These are phyloP conservation scores for Moricandia arvensis DNA, from an alignment of 345 rosid genomes.

Conservation along the genomic window DNA sequence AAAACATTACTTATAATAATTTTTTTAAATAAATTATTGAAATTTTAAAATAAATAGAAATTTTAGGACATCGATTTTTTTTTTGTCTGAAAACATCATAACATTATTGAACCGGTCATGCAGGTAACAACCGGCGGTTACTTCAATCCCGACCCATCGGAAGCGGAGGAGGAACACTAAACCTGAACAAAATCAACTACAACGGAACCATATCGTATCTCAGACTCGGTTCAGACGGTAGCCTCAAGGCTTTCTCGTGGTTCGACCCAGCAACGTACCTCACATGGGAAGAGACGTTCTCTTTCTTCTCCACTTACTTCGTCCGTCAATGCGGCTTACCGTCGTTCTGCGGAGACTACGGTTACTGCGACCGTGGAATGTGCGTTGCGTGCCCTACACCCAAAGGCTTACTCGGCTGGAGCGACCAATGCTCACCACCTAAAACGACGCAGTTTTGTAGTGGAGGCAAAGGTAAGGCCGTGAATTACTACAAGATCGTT, in stretches of 20 bases:
- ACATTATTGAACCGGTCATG: neutral
- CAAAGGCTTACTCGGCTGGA: conserved; percentile 44
- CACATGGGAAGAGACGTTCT: conserved; percentile 46
- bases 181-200: conserved; percentile 46
- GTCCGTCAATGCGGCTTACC: conserved; percentile 38
- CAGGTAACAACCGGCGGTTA: conserved; percentile 31
- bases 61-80: neutral
- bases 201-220: conserved; percentile 49
- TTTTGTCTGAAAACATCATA: neutral
- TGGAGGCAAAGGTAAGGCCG: conserved; percentile 8
- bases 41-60: no score
- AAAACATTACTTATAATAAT: no score
- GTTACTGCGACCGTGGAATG: conserved; percentile 37
- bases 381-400: conserved; percentile 35
- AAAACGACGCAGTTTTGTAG: conserved; percentile 25
- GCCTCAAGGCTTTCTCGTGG: conserved; percentile 48
- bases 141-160: conserved; percentile 30
- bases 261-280: conserved; percentile 33
- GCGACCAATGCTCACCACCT: conserved; percentile 36
- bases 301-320: conserved; percentile 45
- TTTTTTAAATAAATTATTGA: no score
- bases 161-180: neutral
- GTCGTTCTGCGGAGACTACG: conserved; percentile 39
- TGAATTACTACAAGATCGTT: conserved; percentile 37
- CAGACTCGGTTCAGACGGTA: conserved; percentile 53